phyloP scores from a whole-genome alignment of 2,329 filamentous ascomycete genomes.

The Drechslerella coelobrocha region DNA sequence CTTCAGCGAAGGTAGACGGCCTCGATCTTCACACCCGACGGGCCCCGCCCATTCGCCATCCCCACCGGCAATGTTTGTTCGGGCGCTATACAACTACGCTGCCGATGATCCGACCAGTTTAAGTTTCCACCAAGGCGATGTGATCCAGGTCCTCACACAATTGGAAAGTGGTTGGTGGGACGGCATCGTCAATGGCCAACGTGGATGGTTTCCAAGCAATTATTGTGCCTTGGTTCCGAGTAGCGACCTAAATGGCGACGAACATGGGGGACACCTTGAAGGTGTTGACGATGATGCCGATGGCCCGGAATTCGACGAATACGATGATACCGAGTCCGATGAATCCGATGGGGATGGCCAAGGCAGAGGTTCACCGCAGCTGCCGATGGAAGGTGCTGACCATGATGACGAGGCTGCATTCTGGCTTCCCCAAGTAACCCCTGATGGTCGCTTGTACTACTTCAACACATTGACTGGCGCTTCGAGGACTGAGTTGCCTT shows the following conservation, averaged over 20 bases:
- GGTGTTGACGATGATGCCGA: slow-evolving; percentile 73
- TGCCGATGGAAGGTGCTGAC: slow-evolving; percentile 71
- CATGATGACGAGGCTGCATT: slow-evolving; percentile 84
- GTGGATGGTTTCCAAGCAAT: slow-evolving; percentile 99
- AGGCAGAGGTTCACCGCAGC: slow-evolving; percentile 62
- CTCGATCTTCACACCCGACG: slow-evolving; percentile 45
- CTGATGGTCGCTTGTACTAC: slow-evolving; percentile 91
- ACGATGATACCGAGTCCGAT: slow-evolving; percentile 64
- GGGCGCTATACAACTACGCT: slow-evolving; percentile 96
- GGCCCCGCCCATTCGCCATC: slow-evolving; percentile 57
- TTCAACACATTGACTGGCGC: slow-evolving; percentile 98
- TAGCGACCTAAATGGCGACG: slow-evolving; percentile 74
- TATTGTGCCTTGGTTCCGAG: slow-evolving; percentile 88
- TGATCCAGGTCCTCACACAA: slow-evolving; percentile 98
- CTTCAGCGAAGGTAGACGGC: slow-evolving; percentile 33
- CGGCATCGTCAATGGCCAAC: slow-evolving; percentile 92
- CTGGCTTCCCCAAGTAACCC: slow-evolving; percentile 97
- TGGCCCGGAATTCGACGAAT: slow-evolving; percentile 71
- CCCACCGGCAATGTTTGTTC: slow-evolving; percentile 81
- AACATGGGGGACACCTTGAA: slow-evolving; percentile 65
- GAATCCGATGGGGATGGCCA: slow-evolving; percentile 61
- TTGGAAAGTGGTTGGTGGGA: slow-evolving; percentile 99
- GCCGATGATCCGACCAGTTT: slow-evolving; percentile 95
- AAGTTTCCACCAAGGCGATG: slow-evolving; percentile 94
- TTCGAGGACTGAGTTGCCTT: slow-evolving; percentile 89